Evolutionary conservation across 2,329 filamentous ascomycete genomes (phyloP).

Genomic region (Bipolaris victoriae): DNA sequence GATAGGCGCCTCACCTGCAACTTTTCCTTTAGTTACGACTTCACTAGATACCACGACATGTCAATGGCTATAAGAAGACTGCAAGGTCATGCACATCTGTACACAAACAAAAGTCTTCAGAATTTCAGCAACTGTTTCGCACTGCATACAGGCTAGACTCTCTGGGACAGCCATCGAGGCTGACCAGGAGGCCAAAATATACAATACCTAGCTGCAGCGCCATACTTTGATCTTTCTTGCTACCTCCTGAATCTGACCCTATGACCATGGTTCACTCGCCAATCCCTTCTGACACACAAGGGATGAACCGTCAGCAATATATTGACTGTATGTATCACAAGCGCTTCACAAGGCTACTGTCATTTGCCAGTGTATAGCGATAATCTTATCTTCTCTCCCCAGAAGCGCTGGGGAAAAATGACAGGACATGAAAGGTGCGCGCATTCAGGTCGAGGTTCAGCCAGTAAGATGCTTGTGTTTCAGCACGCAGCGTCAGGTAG

Average conservation of each 20-base stretch:
- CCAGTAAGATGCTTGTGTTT: conserved; percentile 66
- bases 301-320: background rate
- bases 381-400: background rate
- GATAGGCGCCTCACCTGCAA: conserved; percentile 35
- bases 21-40: conserved; percentile 25
- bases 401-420: conserved; percentile 10
- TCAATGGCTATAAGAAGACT: conserved; percentile 34
- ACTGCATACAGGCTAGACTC: background rate
- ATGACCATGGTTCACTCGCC: background rate
- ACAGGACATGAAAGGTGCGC: background rate
- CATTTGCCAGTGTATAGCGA: background rate
- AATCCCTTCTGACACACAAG: background rate
- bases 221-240: background rate
- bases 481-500: conserved; percentile 63
- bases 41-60: conserved; percentile 44
- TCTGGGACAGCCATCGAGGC: background rate
- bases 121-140: background rate
- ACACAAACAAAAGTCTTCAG: background rate
- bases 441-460: conserved; percentile 12
- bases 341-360: conserved; percentile 3
- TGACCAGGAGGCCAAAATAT: background rate
- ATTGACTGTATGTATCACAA: conserved; percentile 3
- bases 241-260: background rate
- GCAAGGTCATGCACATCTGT: conserved; percentile 15
- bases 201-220: conserved; percentile 1